Percentiles rank a stretch among this genome's conserved stretches.
phyloP scores from a whole-genome alignment of 495 filamentous ascomycete species.

The Hypoxylon lenormandii region DNA sequence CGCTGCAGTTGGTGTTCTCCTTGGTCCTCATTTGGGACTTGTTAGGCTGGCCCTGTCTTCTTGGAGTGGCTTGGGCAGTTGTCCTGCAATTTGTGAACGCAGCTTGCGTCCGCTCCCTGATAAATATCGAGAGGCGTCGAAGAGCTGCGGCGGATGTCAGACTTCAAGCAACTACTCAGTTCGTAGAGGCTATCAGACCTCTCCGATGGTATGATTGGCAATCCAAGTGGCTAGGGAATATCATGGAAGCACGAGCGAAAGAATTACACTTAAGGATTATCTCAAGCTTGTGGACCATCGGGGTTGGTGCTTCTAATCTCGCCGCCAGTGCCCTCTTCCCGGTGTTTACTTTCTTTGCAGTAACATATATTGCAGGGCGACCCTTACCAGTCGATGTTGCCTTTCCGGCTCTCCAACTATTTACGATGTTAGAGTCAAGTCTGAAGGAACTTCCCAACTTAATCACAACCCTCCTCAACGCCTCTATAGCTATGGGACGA shows the following conservation, averaged over 20 bases:
- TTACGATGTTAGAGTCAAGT: constrained; percentile 75
- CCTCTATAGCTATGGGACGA: constrained; percentile 77
- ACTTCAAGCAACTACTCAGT: constrained; percentile 79
- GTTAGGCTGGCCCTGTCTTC: constrained; percentile 80
- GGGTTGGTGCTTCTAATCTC: constrained; percentile 71
- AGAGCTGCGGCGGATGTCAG: constrained; percentile 76
- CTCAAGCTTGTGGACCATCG: constrained; percentile 69
- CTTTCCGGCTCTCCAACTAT: constrained; percentile 83
- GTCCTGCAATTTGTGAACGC: constrained; percentile 73
- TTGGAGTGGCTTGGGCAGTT: constrained; percentile 74
- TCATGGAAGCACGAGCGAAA: constrained; percentile 74
- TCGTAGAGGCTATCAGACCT: constrained; percentile 85
- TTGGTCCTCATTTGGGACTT: constrained; percentile 76
- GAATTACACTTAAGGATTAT: constrained; percentile 76
- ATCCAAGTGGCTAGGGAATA: constrained; percentile 76
- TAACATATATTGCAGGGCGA: constrained; percentile 73
- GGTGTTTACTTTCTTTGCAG: constrained; percentile 80
- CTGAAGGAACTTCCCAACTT: constrained; percentile 77
- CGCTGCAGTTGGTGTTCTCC: constrained; percentile 75
- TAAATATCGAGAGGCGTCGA: constrained; percentile 72
- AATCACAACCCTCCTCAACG: constrained; percentile 78
- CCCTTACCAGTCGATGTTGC: constrained; percentile 79
- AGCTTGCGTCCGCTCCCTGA: constrained; percentile 68
- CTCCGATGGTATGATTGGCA: constrained; percentile 91
- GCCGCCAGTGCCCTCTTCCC: constrained; percentile 78